Evolutionary conservation across 2,329 filamentous ascomycete species (phyloP).

Genomic region (Cytospora mali): DNA sequence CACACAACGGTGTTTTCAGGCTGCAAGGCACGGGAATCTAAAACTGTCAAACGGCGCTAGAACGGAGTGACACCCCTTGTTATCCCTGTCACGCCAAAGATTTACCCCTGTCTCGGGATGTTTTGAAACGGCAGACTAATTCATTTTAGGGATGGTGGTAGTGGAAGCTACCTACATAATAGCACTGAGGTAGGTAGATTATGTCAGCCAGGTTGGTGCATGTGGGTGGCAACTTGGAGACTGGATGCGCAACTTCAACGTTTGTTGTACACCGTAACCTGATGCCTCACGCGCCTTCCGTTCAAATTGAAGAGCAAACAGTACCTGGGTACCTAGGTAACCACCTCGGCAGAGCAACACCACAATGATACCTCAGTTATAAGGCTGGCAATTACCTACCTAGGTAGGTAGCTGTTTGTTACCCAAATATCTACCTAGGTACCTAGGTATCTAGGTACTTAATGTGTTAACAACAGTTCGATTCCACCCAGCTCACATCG

Average conservation of each 20-base stretch:
- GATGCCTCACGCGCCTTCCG: background rate
- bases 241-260: background rate
- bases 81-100: background rate
- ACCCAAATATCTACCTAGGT: too few species aligned
- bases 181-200: too few species aligned
- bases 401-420: too few species aligned
- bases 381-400: too few species aligned
- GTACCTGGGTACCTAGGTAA: too few species aligned
- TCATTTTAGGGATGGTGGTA: background rate
- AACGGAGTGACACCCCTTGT: background rate
- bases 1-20: background rate
- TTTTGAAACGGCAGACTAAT: slow-evolving; percentile 17
- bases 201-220: slow-evolving; percentile 1
- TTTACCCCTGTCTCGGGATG: slow-evolving; percentile 10
- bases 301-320: background rate
- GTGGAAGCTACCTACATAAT: too few species aligned
- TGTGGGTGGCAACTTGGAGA: too few species aligned
- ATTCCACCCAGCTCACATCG: background rate
- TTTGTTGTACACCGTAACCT: background rate
- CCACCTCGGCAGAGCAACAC: too few species aligned
- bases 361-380: background rate
- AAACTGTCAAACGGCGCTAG: slow-evolving; percentile 22
- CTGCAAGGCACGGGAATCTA: slow-evolving; percentile 19
- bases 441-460: too few species aligned
- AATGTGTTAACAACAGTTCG: too few species aligned